These are phyloP conservation scores for Diaporthe humulicola DNA, from an alignment of 2,329 filamentous ascomycete species.

Conservation along the genomic window DNA sequence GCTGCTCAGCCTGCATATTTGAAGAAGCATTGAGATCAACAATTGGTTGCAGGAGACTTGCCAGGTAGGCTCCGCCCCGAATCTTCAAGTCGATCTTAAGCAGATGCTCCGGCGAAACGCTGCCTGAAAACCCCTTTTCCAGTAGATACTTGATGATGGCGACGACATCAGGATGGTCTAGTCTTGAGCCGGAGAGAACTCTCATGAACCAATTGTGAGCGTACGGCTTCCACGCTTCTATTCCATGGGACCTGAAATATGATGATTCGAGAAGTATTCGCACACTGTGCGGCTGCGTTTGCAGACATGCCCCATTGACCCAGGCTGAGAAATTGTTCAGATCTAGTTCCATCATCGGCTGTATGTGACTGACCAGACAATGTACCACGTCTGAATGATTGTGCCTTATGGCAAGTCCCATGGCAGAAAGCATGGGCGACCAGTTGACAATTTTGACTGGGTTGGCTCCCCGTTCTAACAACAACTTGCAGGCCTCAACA, in stretches of 20 bases:
- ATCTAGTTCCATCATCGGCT: not conserved
- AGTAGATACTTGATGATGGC: not conserved
- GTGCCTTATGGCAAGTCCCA: not conserved
- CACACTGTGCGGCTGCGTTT: not conserved
- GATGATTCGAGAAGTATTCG: not conserved
- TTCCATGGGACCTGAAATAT: not conserved
- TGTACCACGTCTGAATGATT: not conserved
- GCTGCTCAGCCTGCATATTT: not conserved
- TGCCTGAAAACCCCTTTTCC: not conserved
- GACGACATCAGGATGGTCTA: not conserved
- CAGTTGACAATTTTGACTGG: not conserved
- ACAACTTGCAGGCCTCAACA: constrained; percentile 2
- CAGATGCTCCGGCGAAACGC: not conserved
- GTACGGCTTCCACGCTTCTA: not conserved
- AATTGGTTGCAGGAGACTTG: not conserved
- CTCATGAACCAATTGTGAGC: not conserved
- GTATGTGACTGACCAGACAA: not conserved
- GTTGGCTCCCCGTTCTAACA: not conserved
- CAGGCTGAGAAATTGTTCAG: not conserved
- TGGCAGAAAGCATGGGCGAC: not conserved
- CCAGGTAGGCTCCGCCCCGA: not conserved
- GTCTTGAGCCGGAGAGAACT: not conserved
- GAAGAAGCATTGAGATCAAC: not conserved
- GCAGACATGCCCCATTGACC: not conserved
- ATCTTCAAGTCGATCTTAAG: too few species aligned